Evolutionary conservation across 208 protist genomes (phyloP), one percentile per base, ranked within the genome.

Genomic region (Blastocrithidia nonstop): DNA sequence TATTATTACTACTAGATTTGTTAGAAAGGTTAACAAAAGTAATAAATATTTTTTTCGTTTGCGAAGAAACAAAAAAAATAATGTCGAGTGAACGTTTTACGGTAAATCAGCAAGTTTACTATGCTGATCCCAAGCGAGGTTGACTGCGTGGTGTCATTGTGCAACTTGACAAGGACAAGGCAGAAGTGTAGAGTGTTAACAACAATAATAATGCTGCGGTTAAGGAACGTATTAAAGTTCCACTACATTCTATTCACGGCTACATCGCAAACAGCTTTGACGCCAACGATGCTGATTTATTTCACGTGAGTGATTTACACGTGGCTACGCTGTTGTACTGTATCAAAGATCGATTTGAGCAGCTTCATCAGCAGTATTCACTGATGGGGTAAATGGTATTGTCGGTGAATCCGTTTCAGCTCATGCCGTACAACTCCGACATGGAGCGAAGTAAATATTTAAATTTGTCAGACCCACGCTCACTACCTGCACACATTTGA

Each of bases 351-450:
- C 66, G 90, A 23, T 95, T 91, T 42, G 78, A 87, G 54, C 25
- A 84, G 22, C 33, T 79, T 21, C 42, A 87, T 48, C 46, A 74
- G 57, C 84, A 94, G 63, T 91, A 91, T 61, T 88, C 78, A 5
- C 57, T 93, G 29, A 93, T 94, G 72, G 92, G 84, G 6, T 76
- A 90, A 52, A 95, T 96, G 61, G 60, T 96, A 24, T 64, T 95
- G 20, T 93, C 87, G 15, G 68, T 96, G 22, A 96, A 96, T 61
- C 88, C 92, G 11, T 96, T 94, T 54, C 70, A 71, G 24, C 35
- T 62, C 28, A 84, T 95, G 71, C 26, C 46, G 4, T 84, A 85
- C 56, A 95, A 95, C 66, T 49, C 49, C 28, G 67, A 75, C 15
- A 50, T 87, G 43, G 65, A 76, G 48, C 80, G 88, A 28, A 57